Base-by-base conservation (phyloP, 306 rosid species). In the Fragaria iinumae region DNA sequence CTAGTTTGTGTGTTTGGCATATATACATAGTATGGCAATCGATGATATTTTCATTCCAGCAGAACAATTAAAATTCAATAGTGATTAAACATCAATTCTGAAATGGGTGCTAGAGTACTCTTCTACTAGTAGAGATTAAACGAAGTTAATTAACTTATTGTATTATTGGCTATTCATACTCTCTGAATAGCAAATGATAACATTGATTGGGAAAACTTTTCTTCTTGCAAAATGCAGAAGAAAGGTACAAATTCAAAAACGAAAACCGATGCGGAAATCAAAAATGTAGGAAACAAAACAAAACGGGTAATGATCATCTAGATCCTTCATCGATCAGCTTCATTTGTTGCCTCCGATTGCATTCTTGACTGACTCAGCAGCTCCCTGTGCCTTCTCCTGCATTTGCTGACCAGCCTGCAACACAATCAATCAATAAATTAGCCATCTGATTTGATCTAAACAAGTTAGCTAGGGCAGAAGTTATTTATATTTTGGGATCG, bases 331-430 rank as follows among this genome's bases (percentile, higher is more conserved):
- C 48, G 27, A 53, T 49, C 29, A 50, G 50, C 66, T 74, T 78
- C 76, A 73, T 77, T 82, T 82, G 79, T 68, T 49, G 25, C 77
- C 73, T 29, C 80, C 82, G 25, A 82, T 75, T 49, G 73, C 68
- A 41, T 39, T 38, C 80, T 63, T 78, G 17, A 29, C 64, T 11
- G 82, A 64, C n/a, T 78, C 79, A 60, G 63, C 52, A 41, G 85
- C 85, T 18, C 47, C 82, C 43, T 82, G 80, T 44, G 82, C 80
- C 77, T 67, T 82, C 3, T 62, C 45, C 69, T 68, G 32, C 79
- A 78, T n/a, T 6, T 89, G 87, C 76, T 81, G 64, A 21, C 86
- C 83, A 73, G 77, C 81, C 90, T 88, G 74, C 76, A 45, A 25
- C 34, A 55, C 34, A 56, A 12, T 55, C 20, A 49, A 53, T 29